Percentiles rank a stretch among this genome's conserved stretches.
These are phyloP conservation scores for Cyberlindnera sargentensis DNA, from an alignment of 805 yeast species.

Conservation along the genomic window DNA sequence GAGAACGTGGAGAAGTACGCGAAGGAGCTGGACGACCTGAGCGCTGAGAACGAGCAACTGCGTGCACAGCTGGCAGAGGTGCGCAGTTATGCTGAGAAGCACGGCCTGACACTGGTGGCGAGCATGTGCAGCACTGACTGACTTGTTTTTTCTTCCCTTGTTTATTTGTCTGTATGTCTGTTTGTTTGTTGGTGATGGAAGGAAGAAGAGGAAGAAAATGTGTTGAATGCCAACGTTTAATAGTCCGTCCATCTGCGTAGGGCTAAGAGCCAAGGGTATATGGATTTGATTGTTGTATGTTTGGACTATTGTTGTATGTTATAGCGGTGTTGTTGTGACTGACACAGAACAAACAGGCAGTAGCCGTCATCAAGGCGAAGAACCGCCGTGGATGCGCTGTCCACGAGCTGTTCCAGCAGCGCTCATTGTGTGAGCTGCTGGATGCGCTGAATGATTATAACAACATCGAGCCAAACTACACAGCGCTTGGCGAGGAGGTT, in stretches of 20 bases:
- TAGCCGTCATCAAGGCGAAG: slow-evolving; percentile 15
- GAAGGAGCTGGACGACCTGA: slow-evolving; percentile 34
- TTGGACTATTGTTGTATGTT: no score
- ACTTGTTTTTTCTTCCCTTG: no score
- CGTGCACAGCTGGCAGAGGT: slow-evolving; percentile 3
- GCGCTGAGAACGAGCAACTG: slow-evolving; percentile 24
- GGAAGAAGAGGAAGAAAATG: no score
- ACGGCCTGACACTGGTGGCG: not conserved
- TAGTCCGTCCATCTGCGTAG: no score
- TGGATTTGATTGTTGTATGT: no score
- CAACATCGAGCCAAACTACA: not conserved
- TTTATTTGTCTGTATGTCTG: no score
- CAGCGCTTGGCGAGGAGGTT: not conserved
- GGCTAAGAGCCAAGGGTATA: no score
- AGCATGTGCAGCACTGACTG: no score
- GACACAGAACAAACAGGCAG: slow-evolving; percentile 5
- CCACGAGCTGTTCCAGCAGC: not conserved
- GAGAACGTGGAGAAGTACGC: slow-evolving; percentile 47
- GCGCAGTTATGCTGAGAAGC: slow-evolving; percentile 1
- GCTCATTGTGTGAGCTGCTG: not conserved
- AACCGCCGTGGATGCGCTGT: slow-evolving; percentile 1
- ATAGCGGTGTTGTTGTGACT: no score
- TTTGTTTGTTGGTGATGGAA: no score
- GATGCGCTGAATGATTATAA: not conserved
- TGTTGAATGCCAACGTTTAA: no score